A percentile compares a stretch with the other conserved stretches of the same genome.
Conservation (phyloP, 139 green algal species). For the Coelastrella sp. region DNA sequence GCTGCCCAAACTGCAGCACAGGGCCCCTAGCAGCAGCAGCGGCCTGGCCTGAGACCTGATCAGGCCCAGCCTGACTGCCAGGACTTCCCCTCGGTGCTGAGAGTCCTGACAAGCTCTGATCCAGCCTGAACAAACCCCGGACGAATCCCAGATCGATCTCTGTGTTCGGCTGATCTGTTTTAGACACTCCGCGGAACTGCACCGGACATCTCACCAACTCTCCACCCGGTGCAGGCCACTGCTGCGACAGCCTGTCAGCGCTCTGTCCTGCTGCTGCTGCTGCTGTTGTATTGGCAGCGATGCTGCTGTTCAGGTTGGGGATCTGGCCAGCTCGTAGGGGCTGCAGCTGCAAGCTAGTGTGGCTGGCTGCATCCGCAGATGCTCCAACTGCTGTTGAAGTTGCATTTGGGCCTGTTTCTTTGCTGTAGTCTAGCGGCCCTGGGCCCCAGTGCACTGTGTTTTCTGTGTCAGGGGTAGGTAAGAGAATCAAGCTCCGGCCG, state of each 20-base stretch:
- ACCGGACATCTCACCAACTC: conserved; percentile 3
- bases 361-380: neutral
- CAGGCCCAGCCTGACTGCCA: neutral
- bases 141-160: neutral
- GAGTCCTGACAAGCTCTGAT: neutral
- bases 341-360: neutral
- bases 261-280: neutral
- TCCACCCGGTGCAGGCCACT: neutral
- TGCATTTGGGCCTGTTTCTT: neutral
- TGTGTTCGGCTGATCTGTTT: neutral
- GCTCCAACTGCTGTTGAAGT: neutral
- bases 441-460: neutral
- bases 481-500: neutral
- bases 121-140: neutral
- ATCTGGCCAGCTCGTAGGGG: neutral
- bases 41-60: neutral
- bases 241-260: neutral
- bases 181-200: neutral
- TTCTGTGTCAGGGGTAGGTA: neutral
- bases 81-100: neutral
- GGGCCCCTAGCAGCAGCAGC: neutral
- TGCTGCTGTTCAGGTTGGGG: neutral
- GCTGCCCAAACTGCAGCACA: neutral
- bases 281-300: neutral
- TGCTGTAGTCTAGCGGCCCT: neutral